Evolutionary conservation across 2,329 filamentous ascomycete genomes (phyloP).

Genomic region (Lecanicillium sp.): DNA sequence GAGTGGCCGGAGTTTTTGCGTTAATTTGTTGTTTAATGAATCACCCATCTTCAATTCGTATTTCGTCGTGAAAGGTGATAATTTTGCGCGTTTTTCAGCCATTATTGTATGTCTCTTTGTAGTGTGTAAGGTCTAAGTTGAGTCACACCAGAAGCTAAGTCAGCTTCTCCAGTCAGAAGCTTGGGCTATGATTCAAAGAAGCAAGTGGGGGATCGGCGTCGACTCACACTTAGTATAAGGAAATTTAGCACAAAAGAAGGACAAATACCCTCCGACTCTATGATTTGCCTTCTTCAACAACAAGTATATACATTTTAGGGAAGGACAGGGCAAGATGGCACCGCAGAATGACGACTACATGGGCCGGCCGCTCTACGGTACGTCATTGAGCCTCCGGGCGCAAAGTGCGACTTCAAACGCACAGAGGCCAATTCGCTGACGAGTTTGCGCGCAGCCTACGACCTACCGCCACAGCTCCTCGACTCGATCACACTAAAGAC

Average conservation of each 20-base stretch:
- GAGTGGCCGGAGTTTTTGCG: no score
- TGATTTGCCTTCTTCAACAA: not conserved
- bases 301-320: not conserved
- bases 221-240: no score
- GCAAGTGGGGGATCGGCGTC: not conserved
- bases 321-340: conserved; percentile 24
- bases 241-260: conserved; percentile 15
- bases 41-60: no score
- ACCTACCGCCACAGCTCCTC: conserved; percentile 70
- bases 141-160: no score
- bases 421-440: no score
- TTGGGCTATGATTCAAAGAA: not conserved
- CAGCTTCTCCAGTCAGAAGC: not conserved
- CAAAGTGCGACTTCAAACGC: no score
- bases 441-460: conserved; percentile 57
- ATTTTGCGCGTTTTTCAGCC: no score
- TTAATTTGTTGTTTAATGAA: no score
- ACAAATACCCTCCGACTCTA: conserved; percentile 10
- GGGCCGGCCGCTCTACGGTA: conserved; percentile 48
- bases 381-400: no score
- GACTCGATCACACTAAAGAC: conserved; percentile 52
- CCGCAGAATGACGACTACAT: conserved; percentile 41
- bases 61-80: no score
- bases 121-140: no score
- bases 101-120: no score